Evolutionary conservation across 495 filamentous ascomycete species (phyloP).

Genomic region (Viridothelium virens): DNA sequence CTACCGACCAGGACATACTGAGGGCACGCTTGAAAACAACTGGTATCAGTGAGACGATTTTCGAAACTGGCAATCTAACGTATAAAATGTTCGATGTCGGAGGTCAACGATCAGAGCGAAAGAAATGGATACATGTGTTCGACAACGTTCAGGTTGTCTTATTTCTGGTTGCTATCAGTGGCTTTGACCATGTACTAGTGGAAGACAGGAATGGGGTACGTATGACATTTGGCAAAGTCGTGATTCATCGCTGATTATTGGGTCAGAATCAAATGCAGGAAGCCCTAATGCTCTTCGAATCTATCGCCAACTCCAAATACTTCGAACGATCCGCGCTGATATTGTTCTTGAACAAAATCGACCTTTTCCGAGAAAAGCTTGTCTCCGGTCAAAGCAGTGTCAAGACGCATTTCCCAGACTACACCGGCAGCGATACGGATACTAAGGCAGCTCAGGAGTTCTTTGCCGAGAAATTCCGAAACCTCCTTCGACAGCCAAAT

Average conservation of each 20-base stretch:
- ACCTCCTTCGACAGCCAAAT: conserved; percentile 73
- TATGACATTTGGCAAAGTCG: conserved; percentile 16
- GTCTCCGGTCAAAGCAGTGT: conserved; percentile 58
- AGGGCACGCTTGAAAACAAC: conserved; percentile 89
- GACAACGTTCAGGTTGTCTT: conserved; percentile 91
- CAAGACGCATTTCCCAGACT: conserved; percentile 89
- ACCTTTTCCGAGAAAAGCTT: conserved; percentile 91
- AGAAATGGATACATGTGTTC: conserved; percentile 99
- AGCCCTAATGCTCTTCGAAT: conserved; percentile 95
- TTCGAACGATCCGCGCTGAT: conserved; percentile 95
- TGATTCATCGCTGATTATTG: background rate
- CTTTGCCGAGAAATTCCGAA: conserved; percentile 83
- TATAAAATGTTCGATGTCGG: conserved; percentile 99
- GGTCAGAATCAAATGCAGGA: conserved; percentile 99
- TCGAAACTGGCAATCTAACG: conserved; percentile 94
- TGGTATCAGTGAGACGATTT: conserved; percentile 97
- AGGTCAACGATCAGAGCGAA: conserved; percentile 95
- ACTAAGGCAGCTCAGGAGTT: conserved; percentile 63
- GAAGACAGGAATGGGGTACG: conserved; percentile 96
- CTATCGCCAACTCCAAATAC: conserved; percentile 94
- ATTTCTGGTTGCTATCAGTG: conserved; percentile 92
- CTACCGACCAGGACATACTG: conserved; percentile 94
- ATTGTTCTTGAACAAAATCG: conserved; percentile 98
- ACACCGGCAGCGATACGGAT: conserved; percentile 53
- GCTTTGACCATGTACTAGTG: conserved; percentile 93